Evolutionary conservation across 257 asterid species (phyloP), one percentile per base, ranked within the genome.

Genomic region (Capsicum baccatum): DNA sequence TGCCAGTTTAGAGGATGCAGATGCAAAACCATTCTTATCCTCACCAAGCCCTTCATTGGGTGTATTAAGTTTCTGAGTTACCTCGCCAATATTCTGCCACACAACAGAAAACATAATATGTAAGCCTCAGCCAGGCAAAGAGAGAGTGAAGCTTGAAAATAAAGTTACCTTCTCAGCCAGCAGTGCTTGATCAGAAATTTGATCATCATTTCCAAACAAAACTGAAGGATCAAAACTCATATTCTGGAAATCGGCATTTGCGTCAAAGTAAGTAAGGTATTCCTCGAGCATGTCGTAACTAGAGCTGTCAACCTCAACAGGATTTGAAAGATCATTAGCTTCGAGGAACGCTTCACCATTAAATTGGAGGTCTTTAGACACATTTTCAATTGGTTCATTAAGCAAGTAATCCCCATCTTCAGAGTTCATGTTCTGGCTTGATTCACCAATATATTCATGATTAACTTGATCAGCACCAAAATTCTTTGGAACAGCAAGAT

Each of bases 381-480:
- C 85, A 88, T 92, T 92, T 79, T 89, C 21, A 84, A 86, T 88
- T 84, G 97, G 93, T 84, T 92, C 93, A 87, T 90, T 94, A 62
- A 88, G 96, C 79, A 90, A 86, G 94, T 79, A 92, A 86, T 91
- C 93, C 83, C 87, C 54, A 79, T 86, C 92, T 79, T 90, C 94
- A 26, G 85, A 63, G 81, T 87, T 74, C 59, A 35, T 84, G 13
- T 91, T 84, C 83, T 89, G 91, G 90, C 95, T 91, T 17, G 97
- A 89, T 87, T 94, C 98, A 81, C 93, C 95, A 69, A 90, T 91
- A 88, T 84, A 94, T 86, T 95, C 99, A 70, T 89, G 94, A 89
- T 90, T 92, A 80, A 93, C 97, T n/a, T 91, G 87, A 79, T 86
- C 87, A 67, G 85, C 87, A 16, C 86, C 84, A 83, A 80, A 74